Percentiles rank a stretch among this genome's conserved stretches.
Conservation (phyloP, 2,329 filamentous ascomycete species). For the Colletotrichum paranaense region DNA sequence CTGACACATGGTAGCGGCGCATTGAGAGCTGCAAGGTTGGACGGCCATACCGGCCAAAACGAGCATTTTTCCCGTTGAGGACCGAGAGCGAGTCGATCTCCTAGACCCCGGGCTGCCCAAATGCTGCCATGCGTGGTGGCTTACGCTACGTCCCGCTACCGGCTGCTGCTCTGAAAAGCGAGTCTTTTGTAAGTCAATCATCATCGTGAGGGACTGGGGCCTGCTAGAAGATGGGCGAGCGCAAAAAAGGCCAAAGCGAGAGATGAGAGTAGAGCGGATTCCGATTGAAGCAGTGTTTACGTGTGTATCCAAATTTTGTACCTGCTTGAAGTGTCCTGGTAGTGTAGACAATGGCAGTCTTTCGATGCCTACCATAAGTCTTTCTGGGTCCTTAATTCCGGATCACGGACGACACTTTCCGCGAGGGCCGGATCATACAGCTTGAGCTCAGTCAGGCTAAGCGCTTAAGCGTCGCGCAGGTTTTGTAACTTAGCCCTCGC, state of each 20-base stretch:
- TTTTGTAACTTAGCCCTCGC: background rate
- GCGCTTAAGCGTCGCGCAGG: constrained; percentile 5
- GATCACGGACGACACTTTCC: constrained; percentile 6
- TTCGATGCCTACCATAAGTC: constrained; percentile 1
- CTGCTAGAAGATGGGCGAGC: background rate
- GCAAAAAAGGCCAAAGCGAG: background rate
- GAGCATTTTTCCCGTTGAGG: background rate
- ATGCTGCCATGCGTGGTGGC: constrained; percentile 1
- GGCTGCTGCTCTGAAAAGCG: background rate
- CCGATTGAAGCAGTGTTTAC: background rate
- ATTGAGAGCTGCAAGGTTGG: constrained; percentile 26
- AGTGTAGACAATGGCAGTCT: background rate
- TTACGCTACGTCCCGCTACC: background rate
- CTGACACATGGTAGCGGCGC: constrained; percentile 26
- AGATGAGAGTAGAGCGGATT: background rate
- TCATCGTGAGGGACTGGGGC: background rate
- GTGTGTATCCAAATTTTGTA: background rate
- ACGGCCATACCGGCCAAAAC: background rate
- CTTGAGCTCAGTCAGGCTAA: constrained; percentile 20
- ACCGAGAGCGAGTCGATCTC: background rate
- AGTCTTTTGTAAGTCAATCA: background rate
- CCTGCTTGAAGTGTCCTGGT: background rate
- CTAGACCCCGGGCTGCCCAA: background rate
- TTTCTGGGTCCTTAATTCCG: background rate
- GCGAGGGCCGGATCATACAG: constrained; percentile 10